Evolutionary conservation across 2,329 filamentous ascomycete genomes (phyloP), one percentile per base, ranked within the genome.

Genomic region (Colletotrichum echinochloae): DNA sequence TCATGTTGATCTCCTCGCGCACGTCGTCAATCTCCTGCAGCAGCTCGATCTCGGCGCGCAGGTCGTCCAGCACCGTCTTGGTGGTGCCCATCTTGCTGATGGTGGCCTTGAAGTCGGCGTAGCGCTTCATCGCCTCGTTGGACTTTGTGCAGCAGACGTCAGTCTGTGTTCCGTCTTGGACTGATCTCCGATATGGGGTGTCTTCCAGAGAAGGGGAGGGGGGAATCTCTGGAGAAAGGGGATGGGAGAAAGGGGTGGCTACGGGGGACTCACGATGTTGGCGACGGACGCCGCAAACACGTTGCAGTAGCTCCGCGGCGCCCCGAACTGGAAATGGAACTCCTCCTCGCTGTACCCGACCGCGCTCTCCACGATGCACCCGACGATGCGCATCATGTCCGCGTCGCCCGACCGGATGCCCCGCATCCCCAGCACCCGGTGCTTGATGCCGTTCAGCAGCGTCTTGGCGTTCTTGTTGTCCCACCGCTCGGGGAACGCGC

Each of bases 41-140:
- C 0, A 75, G 61, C 60, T 71, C 74, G 23, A 76, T 76, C 26
- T 76, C 74, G 2, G 74, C 72, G 2, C 75, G 60, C 1, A 76
- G 37, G 20, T 76, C 75, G 41, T 71, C 71, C 16, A 73, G 20
- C 6, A 73, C 70, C 0, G 70, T 73, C 49, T 73, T 68, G 3
- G 70, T 71, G 2, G 70, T 73, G 39, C 72, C 66, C 72, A 73
- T 73, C 33, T 66, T 65, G 35, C 64, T 72, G 63, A 73, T 72
- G 33, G 70, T 65, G 3, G 63, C 54, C 37, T 73, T 71, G 64
- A 73, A 73, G 26, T 63, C 52, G 2, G 70, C 60, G 46, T 73
- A 73, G 39, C 72, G 66, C 56, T 73, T 73, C 72, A 73, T 73
- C 8, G 60, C 72, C 44, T 73, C 72, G 52, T 73, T 73, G 39